Conservation (phyloP, 352 stramenopile genomes). For the Thalassiosira exigua region DNA sequence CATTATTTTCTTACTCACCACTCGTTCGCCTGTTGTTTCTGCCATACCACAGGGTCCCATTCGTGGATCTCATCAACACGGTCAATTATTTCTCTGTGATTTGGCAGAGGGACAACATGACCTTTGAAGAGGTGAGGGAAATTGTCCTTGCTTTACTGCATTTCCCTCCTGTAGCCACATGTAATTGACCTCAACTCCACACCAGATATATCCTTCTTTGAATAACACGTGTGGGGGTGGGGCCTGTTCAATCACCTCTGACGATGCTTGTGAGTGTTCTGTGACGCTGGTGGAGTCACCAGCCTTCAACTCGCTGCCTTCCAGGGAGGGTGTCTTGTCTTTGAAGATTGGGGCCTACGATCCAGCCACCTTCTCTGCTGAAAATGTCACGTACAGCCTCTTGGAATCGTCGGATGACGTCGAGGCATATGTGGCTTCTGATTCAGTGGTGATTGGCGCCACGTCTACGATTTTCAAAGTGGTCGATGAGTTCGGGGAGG, state of each 20-base stretch:
- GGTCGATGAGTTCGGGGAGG: constrained; percentile 28
- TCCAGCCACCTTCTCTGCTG: constrained; percentile 53
- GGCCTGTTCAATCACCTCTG: constrained; percentile 46
- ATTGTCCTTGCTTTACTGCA: background rate
- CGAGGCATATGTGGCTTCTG: constrained; percentile 15
- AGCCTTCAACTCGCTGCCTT: constrained; percentile 55
- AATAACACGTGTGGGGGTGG: constrained; percentile 61
- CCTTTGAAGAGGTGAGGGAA: constrained; percentile 19
- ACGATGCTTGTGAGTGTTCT: constrained; percentile 61
- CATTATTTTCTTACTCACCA: too few species aligned
- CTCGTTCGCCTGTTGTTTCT: background rate
- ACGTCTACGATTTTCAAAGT: constrained; percentile 48
- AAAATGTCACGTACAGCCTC: constrained; percentile 44
- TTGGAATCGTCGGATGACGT: constrained; percentile 48
- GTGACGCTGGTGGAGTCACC: constrained; percentile 45
- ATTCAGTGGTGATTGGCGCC: constrained; percentile 9
- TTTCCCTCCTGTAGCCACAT: background rate
- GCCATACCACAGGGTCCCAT: constrained; percentile 28
- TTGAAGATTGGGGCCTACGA: constrained; percentile 58
- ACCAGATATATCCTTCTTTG: constrained; percentile 51
- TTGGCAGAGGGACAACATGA: constrained; percentile 60
- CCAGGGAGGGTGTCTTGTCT: constrained; percentile 60
- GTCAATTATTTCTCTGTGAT: constrained; percentile 57
- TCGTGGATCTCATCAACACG: constrained; percentile 56
- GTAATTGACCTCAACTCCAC: background rate